Conservation (phyloP, 805 yeast species). For the Myxozyma neotropica region DNA sequence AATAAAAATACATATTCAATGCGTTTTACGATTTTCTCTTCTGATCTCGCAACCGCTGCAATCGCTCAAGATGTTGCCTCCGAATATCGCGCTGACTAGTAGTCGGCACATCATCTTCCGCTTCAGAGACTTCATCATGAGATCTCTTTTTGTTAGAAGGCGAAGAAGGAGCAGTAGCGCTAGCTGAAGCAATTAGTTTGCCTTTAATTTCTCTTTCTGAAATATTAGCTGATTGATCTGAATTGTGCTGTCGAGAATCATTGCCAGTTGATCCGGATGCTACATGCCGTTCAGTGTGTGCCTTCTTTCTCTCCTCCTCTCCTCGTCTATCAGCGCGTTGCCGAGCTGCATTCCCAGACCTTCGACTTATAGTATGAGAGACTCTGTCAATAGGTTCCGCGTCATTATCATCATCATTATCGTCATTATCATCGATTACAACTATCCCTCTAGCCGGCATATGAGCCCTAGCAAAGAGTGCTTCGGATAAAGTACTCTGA, state of each 20-base stretch:
- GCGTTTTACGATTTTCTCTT: too few relatives aligned
- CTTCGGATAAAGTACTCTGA: neutral
- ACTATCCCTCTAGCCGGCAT: neutral
- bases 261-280: too few relatives aligned
- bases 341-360: too few relatives aligned
- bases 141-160: neutral
- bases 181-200: too few relatives aligned
- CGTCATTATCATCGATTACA: neutral
- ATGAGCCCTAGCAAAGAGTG: neutral
- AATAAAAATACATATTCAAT: too few relatives aligned
- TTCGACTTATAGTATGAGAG: too few relatives aligned
- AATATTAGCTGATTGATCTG: too few relatives aligned
- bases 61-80: neutral
- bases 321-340: too few relatives aligned
- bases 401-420: neutral
- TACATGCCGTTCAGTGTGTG: too few relatives aligned
- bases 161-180: neutral
- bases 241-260: too few relatives aligned
- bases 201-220: too few relatives aligned
- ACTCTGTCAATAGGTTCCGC: neutral
- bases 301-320: too few relatives aligned
- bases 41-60: neutral
- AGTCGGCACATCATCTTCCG: slow-evolving; percentile 12
- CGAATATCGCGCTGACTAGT: neutral
- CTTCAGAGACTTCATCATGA: slow-evolving; percentile 5